Evolutionary conservation across 495 filamentous ascomycete species (phyloP).

Genomic region (Lasiosphaeriaceae sp.): DNA sequence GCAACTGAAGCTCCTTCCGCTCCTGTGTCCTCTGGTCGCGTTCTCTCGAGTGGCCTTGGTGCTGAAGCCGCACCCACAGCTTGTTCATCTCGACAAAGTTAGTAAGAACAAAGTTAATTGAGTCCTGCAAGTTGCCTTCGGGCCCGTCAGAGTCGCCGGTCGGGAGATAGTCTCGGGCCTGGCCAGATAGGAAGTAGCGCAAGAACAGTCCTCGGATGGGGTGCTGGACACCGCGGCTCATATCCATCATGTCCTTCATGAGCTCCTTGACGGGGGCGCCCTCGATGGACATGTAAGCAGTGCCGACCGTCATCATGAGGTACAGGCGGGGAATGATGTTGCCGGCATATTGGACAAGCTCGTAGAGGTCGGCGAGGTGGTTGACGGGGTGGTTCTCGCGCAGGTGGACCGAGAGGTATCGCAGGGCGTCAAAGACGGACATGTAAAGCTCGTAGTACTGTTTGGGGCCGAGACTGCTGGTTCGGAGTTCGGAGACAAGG

Average conservation of each 20-base stretch:
- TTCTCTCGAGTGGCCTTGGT: constrained; percentile 95
- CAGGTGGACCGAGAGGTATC: constrained; percentile 93
- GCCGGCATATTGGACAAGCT: constrained; percentile 97
- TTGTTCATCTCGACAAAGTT: constrained; percentile 99
- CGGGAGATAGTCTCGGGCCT: constrained; percentile 85
- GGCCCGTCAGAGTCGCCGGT: constrained; percentile 82
- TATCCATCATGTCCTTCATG: constrained; percentile 99
- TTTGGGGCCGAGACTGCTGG: constrained; percentile 90
- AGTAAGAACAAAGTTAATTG: constrained; percentile 93
- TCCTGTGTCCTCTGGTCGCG: constrained; percentile 90
- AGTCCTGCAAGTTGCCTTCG: constrained; percentile 94
- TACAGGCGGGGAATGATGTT: constrained; percentile 97
- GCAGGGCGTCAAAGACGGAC: constrained; percentile 95
- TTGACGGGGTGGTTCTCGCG: constrained; percentile 97
- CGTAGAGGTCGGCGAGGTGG: constrained; percentile 96
- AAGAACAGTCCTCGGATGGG: constrained; percentile 92
- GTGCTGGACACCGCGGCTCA: constrained; percentile 96
- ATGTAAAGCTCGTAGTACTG: constrained; percentile 99
- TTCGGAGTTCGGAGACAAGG: constrained; percentile 93
- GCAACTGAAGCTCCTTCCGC: constrained; percentile 86
- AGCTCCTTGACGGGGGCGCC: constrained; percentile 99
- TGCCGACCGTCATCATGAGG: constrained; percentile 98
- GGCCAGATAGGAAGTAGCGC: constrained; percentile 90
- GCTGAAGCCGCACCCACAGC: constrained; percentile 94
- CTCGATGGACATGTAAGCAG: constrained; percentile 97